Evolutionary conservation across 2,329 filamentous ascomycete genomes (phyloP), one percentile per base, ranked within the genome.

Genomic region (Penicillium sp.): DNA sequence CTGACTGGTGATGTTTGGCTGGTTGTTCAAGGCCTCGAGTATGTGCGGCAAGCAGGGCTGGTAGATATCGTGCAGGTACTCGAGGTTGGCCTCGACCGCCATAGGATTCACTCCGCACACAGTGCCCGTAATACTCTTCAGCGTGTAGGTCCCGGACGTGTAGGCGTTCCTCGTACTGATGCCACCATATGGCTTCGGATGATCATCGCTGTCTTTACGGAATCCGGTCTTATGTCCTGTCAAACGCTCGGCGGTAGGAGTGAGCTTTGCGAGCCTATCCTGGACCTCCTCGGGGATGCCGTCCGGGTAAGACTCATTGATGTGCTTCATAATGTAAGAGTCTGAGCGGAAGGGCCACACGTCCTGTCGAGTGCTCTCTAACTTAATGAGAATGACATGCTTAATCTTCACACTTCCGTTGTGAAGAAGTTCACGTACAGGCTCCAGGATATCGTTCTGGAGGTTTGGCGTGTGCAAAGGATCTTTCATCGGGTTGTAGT

Each of bases 311-410:
- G 70, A 71, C 7, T 75, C 62, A 65, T 69, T 72, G n/a, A 78
- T 69, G 18, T 63, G 62, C 7, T 69, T 38, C 24, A 71, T 49
- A 20, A 69, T 54, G 2, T 72, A 73, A 4, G 69, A 62, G 52
- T 74, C 73, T 37, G 77, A 76, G 26, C 62, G 62, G 38, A 79
- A 60, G 0, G 77, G 77, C 34, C 78, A 79, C 1, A 79, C 72
- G 35, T 79, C 77, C 20, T 76, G 74, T 26, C 77, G 69, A 4
- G 76, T 78, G 45, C 76, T 78, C 51, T 79, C 77, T 8, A 79
- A 67, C 31, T 76, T 68, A 10, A 79, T 58, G 8, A 78, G 57
- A 10, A 79, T 60, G n/a, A 79, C 62, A 48, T 79, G 75, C 44
- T 75, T 74, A 50, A 79, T 74, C n/a, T 71, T 69, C 8, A 77